These are phyloP conservation scores for Colletotrichum lentis DNA, from an alignment of 2,329 filamentous ascomycete genomes.

Conservation along the genomic window DNA sequence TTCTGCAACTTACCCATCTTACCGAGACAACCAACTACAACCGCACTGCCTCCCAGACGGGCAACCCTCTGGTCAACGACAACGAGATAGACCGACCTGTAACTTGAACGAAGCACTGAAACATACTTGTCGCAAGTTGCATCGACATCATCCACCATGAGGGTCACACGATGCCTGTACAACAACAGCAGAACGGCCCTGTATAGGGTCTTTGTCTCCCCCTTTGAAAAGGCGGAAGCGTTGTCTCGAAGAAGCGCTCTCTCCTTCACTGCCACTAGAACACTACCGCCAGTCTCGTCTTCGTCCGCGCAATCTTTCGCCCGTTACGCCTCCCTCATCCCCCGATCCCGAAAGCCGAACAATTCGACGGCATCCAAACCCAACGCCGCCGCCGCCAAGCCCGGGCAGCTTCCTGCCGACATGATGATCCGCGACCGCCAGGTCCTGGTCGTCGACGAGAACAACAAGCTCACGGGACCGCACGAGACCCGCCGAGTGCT, in stretches of 20 bases:
- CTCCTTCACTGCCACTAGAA: conserved; percentile 12
- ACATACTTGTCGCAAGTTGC: neutral
- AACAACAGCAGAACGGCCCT: conserved; percentile 57
- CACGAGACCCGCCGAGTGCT: conserved; percentile 53
- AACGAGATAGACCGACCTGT: neutral
- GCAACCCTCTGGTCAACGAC: conserved; percentile 1
- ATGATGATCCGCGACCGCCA: conserved; percentile 54
- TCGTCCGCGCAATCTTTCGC: conserved; percentile 6
- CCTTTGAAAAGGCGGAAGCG: conserved; percentile 44
- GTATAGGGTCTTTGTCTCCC: conserved; percentile 56
- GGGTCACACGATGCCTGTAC: conserved; percentile 50
- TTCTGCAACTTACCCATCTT: neutral
- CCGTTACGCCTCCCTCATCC: conserved; percentile 22
- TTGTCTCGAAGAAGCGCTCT: conserved; percentile 41
- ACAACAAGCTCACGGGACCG: conserved; percentile 51
- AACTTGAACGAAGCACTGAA: neutral
- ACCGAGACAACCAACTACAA: neutral
- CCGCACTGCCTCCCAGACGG: neutral
- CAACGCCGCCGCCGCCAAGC: neutral
- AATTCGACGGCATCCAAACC: neutral
- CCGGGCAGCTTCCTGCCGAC: conserved; percentile 43
- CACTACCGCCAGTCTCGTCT: neutral
- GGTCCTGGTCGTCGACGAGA: conserved; percentile 54
- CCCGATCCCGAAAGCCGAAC: conserved; percentile 17
- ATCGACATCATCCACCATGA: conserved; percentile 53